Percentiles rank a stretch among this genome's conserved stretches.
Conservation (phyloP, 768 basidiomycete genomes). For the Russula sp. region DNA sequence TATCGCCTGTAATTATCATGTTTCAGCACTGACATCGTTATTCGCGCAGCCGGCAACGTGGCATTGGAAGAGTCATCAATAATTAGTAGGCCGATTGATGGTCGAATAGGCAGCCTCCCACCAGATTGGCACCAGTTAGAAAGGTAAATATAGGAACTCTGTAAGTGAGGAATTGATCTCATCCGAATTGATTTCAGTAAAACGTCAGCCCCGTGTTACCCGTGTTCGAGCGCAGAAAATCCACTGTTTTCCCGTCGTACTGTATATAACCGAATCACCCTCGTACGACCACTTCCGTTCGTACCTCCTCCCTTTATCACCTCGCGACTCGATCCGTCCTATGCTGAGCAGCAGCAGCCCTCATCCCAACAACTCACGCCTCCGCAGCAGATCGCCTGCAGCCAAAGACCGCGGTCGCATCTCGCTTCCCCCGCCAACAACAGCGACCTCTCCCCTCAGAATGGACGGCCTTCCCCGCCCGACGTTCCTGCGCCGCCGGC, state of each 20-base stretch:
- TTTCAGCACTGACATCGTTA: too few relatives aligned
- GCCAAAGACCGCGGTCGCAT: conserved; percentile 13
- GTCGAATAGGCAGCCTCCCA: too few relatives aligned
- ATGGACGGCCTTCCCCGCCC: background rate
- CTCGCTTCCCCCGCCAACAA: conserved; percentile 1
- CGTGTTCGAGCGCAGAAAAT: background rate
- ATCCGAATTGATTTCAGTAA: background rate
- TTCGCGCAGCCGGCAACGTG: too few relatives aligned
- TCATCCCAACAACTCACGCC: conserved; percentile 5
- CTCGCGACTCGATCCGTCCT: background rate
- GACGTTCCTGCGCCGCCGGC: conserved; percentile 2
- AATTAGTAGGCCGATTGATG: too few relatives aligned
- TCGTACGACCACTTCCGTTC: background rate
- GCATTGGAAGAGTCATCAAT: too few relatives aligned
- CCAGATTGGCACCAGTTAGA: background rate
- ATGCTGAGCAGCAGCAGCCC: conserved; percentile 1
- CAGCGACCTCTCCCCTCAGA: background rate
- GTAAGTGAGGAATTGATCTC: background rate
- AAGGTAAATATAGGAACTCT: background rate
- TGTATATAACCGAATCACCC: background rate
- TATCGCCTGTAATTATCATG: too few relatives aligned
- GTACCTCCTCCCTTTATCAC: background rate
- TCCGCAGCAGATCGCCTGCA: conserved; percentile 3
- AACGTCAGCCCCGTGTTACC: background rate
- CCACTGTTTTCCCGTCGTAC: background rate